Conservation (phyloP, 2,329 filamentous ascomycete species). For the Xylariaceae sp. region DNA sequence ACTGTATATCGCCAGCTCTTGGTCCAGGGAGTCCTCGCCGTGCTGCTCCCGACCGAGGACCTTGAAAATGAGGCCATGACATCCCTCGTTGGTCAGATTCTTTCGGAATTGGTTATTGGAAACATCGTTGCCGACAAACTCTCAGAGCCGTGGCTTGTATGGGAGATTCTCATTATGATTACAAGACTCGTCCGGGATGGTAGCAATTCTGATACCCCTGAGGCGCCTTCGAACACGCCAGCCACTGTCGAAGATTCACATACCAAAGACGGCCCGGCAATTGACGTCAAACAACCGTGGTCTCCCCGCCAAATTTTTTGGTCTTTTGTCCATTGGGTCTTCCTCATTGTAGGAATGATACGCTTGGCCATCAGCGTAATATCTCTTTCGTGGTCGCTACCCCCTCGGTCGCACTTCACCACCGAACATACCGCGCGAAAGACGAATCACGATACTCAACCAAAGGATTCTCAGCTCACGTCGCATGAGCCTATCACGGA, state of each 20-base stretch:
- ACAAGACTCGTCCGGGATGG: constrained; percentile 39
- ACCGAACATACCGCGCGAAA: constrained; percentile 24
- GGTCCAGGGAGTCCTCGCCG: constrained; percentile 73
- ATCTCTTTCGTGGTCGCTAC: constrained; percentile 61
- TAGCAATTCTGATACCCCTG: constrained; percentile 17
- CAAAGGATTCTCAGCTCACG: constrained; percentile 22
- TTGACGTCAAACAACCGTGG: constrained; percentile 29
- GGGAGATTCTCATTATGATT: constrained; percentile 74
- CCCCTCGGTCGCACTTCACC: constrained; percentile 41
- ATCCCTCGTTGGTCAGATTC: constrained; percentile 76
- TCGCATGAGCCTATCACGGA: constrained; percentile 16
- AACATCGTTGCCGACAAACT: constrained; percentile 74
- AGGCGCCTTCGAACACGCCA: constrained; percentile 5
- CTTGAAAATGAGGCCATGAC: constrained; percentile 82
- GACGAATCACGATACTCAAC: constrained; percentile 24
- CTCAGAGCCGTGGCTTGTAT: constrained; percentile 84
- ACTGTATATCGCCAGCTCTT: constrained; percentile 79
- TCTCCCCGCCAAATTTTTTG: constrained; percentile 49
- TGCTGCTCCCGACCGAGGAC: constrained; percentile 88
- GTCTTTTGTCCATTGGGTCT: constrained; percentile 49
- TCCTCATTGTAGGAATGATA: constrained; percentile 55
- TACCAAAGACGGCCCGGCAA: constrained; percentile 1
- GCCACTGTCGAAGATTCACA: constrained; percentile 5
- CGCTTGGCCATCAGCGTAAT: constrained; percentile 62
- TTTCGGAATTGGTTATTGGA: constrained; percentile 85